Evolutionary conservation across 2,329 filamentous ascomycete genomes (phyloP), one percentile per base, ranked within the genome.

Genomic region (Aspergillus transmontanensis): DNA sequence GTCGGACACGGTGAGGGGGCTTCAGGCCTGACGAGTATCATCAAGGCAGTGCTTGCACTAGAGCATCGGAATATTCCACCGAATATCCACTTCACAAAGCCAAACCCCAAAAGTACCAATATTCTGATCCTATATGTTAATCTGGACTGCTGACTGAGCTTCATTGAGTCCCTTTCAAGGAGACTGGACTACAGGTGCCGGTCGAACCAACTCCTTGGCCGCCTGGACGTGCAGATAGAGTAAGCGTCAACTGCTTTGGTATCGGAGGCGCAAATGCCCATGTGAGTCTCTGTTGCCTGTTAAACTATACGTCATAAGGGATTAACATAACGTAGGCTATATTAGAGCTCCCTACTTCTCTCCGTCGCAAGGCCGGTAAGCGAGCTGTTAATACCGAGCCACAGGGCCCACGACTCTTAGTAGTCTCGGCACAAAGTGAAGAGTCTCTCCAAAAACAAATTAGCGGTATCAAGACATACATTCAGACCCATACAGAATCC

Each of bases 171-270:
- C 41, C 41, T 19, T 45, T 45, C n/a, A 45, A n/a, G 6, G 28
- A 66, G 5, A 34, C 48, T 2, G 58, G 41, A 1, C n/a, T 68
- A 4, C 9, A 21, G 2, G 62, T 68, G 9, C 66, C 66, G 1
- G 16, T 39, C 0, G 60, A 66, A 12, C 28, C 60, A 12, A 54
- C 57, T 2, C 59, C 67, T n/a, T 74, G 72, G 69, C 71, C 72
- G 0, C 53, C 43, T 6, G 45, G 41, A 6, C 62, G 63, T 6
- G 50, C 34, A 10, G 61, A 66, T 28, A 63, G 73, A 30, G 64
- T 68, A 10, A 71, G 68, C 28, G 63, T 76, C 28, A 76, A 75
- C 57, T 68, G 60, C 1, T 75, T 75, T 58, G 73, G 74, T 1
- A 68, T 72, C 65, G 51, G 66, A 4, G 66, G 66, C 0, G 48